These are phyloP conservation scores for Neonectria faginata DNA, from an alignment of 2,329 filamentous ascomycete genomes.

Conservation along the genomic window DNA sequence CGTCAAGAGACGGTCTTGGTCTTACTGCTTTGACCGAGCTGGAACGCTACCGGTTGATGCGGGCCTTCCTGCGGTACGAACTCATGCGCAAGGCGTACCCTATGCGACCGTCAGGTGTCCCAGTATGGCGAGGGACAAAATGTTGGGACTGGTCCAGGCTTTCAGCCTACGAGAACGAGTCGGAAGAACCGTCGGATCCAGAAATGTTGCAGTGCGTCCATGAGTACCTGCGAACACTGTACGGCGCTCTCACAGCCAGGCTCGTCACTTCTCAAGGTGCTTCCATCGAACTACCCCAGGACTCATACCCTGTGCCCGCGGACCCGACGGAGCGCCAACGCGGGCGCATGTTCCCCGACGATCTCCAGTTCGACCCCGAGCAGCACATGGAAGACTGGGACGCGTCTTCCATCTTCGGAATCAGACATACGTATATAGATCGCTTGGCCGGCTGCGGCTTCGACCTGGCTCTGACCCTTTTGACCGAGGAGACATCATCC, in stretches of 20 bases:
- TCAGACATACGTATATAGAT: conserved; percentile 5
- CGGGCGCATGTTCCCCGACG: conserved; percentile 17
- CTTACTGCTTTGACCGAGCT: neutral
- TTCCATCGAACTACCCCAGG: neutral
- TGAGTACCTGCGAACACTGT: conserved; percentile 26
- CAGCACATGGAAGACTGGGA: neutral
- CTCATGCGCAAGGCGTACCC: conserved; percentile 11
- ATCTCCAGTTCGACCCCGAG: conserved; percentile 22
- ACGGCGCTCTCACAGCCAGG: conserved; percentile 13
- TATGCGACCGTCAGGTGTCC: neutral
- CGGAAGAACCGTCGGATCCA: neutral
- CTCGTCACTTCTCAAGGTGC: neutral
- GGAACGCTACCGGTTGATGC: conserved; percentile 5
- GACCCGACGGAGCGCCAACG: neutral
- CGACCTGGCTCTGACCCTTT: neutral
- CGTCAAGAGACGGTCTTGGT: neutral
- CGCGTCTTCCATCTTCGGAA: neutral
- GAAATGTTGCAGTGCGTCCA: conserved; percentile 27
- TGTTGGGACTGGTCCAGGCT: neutral
- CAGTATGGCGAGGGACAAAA: neutral
- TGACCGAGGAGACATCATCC: neutral
- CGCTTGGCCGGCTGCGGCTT: conserved; percentile 21
- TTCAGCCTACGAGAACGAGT: neutral
- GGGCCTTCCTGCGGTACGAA: conserved; percentile 18
- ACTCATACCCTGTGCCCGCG: neutral